Evolutionary conservation across 2,329 filamentous ascomycete genomes (phyloP), one percentile per base, ranked within the genome.

Genomic region (Bipolaris cookei): DNA sequence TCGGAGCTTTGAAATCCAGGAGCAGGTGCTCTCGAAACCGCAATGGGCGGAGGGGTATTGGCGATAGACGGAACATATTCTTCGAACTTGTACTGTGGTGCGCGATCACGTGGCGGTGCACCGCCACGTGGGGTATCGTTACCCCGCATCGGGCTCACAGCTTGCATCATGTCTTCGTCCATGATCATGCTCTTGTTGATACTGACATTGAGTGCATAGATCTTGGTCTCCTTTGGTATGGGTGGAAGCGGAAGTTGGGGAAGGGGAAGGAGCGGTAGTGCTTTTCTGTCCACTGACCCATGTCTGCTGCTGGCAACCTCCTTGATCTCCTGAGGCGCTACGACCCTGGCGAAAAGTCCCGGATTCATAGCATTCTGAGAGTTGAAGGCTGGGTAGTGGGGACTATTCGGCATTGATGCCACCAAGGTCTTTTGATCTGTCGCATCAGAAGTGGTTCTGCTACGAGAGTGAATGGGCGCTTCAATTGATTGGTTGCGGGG

Each of bases 111-210:
- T 11, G 59, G 56, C n/a, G 50, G 61, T 8, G n/a, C 45, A 28
- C 56, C 44, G 8, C 56, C 54, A 6, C 58, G 51, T n/a, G 52
- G 51, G 43, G 63, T 55, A 35, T 58, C 57, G 41, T 56, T 54
- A 25, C 55, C 45, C 43, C 51, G 62, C 30, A 59, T 23, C 21
- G 59, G 34, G 45, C 50, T 62, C 10, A 62, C 64, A 20, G 60
- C 59, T n/a, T 59, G 59, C 47, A 65, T 66, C 58, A 63, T 62
- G 18, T 64, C 55, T 21, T 70, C 66, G 25, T 70, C 67, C 28
- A 70, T 67, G 1, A 70, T 66, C 63, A 67, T 70, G 56, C 67
- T 70, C 51, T 70, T 70, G 46, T 68, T 67, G 48, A 70, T 70
- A 28, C 62, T 70, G 38, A 70, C 67, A 10, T 70, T 70, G 25